Evolutionary conservation across 75 land plant genomes (phyloP), one percentile per base, ranked within the genome.

Genomic region (Larix kaempferi): DNA sequence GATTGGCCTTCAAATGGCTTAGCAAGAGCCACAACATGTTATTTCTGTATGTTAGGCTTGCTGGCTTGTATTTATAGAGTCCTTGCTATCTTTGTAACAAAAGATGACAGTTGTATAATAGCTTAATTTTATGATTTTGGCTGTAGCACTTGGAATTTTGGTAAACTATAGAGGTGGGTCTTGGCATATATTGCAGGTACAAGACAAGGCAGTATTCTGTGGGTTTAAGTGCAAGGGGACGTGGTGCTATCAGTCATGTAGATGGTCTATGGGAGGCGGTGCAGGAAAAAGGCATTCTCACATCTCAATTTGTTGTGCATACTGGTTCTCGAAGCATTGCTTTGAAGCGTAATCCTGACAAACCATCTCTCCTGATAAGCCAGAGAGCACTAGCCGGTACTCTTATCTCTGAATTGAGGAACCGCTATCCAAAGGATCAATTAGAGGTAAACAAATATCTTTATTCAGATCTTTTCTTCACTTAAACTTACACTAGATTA

Each of bases 141-240:
- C 49, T 10, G 41, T 69, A 41, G 2, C 21, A 37, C 25, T 37
- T 41, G 19, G 14, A 69, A 3, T 69, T 69, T 41, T 69, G 49
- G 23, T 39, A 69, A 44, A 69, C 49, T 69, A 69, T 21, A 37
- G 49, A 69, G 52, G 3, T 37, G 12, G 13, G 41, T 69, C 10
- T n/a, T 41, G 72, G 72, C 21, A 37, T 39, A 37, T 17, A 27
- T 44, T 56, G 59, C 64, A 83, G 85, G 78, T 83, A 83, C 74
- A 74, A 83, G 52, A 75, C 49, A 26, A 22, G 85, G 78, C 85
- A 83, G 39, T 83, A 83, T 57, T 83, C 83, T 71, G 83, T 83
- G 11, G 85, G 85, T 23, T 64, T 83, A 65, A 83, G 85, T 41
- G 85, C 85, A 2, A 83, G 85, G 23, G 85, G 85, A n/a, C 82